Base-by-base conservation (phyloP, 192 early-diverging fungal genomes). In the Borealophlyctis nickersoniae region DNA sequence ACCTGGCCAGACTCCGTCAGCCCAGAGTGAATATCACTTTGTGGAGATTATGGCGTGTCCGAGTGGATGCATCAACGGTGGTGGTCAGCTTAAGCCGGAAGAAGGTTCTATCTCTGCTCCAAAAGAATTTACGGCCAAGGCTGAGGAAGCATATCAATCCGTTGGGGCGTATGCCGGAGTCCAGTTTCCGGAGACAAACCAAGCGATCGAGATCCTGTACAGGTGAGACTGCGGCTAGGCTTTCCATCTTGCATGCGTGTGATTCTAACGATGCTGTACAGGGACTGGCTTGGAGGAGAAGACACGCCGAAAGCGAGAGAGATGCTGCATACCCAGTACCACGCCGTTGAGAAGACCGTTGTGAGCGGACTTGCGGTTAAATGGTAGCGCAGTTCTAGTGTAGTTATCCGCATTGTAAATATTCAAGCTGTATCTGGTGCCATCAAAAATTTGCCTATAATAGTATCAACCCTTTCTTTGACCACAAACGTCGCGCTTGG, bases 1-100 rank as follows among this genome's bases (percentile, higher is more conserved):
- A 49, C 54, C 19, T n/a, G 23, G 56, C 30, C 45, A 35, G 57
- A 56, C 59, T n/a, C 16, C 35, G 58, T 31, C 36, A 51, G 63
- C 1, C 1, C 45, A 30, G 19, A 39, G 26, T 13, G 52, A 48
- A 5, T 96, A 93, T 73, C 87, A 97, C 67, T 99, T 89, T 67
- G 90, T 98, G 0, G 95, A 99, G 63, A 91, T 99, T 16, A 95
- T 95, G 84, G 97, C 97, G 0, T 99, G 97, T 66, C 97, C 97
- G 0, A 87, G 86, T 22, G 97, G 93, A 7, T 99, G 97, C 77
- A 91, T 94, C 34, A 98, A 99, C 64, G 97, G 97, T 19, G 97
- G 97, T 55, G 97, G 97, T 4, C 97, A 99, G 73, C 61, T 95
- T 22, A 88, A 89, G 64, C 80, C 87, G n/a, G 50, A 36, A 55